A percentile compares a stretch with the other conserved stretches of the same genome.
Conservation (phyloP, 345 rosid genomes). For the Salix dunnii region DNA sequence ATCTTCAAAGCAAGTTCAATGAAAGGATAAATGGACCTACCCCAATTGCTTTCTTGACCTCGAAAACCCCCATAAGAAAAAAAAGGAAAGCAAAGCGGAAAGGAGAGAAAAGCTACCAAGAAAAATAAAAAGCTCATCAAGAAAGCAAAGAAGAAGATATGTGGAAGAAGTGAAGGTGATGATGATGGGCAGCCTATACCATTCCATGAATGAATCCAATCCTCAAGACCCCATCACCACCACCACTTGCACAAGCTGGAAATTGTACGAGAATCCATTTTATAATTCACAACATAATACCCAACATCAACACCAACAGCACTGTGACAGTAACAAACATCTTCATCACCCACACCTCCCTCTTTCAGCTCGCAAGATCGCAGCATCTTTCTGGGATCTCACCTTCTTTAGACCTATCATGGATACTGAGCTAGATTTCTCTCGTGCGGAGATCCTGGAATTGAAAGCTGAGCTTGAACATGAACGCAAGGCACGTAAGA, state of each 20-base stretch:
- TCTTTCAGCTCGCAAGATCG: conserved; percentile 34
- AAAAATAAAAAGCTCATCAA: conserved; percentile 13
- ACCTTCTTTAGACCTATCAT: conserved; percentile 46
- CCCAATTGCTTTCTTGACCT: conserved; percentile 35
- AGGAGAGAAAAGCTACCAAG: conserved; percentile 2
- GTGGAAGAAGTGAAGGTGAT: conserved; percentile 45
- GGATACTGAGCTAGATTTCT: conserved; percentile 51
- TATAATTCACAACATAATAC: conserved; percentile 27
- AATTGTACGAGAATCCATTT: conserved; percentile 70
- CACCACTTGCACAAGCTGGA: conserved; percentile 59
- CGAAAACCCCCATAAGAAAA: conserved; percentile 31
- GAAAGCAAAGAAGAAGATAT: conserved; percentile 29
- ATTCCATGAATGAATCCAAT: conserved; percentile 21
- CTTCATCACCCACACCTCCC: conserved; percentile 26
- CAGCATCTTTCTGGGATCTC: conserved; percentile 66
- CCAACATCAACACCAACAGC: conserved; percentile 22
- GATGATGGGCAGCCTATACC: conserved; percentile 42
- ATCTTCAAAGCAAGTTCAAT: conserved; percentile 25
- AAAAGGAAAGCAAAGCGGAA: conserved; percentile 8
- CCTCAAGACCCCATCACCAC: conserved; percentile 35
- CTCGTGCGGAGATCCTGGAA: conserved; percentile 51
- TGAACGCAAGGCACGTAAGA: conserved; percentile 61
- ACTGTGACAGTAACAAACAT: conserved; percentile 22
- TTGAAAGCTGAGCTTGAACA: conserved; percentile 68
- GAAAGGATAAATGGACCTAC: conserved; percentile 32